Conservation (phyloP, 257 asterid species). For the Solanum etuberosum region DNA sequence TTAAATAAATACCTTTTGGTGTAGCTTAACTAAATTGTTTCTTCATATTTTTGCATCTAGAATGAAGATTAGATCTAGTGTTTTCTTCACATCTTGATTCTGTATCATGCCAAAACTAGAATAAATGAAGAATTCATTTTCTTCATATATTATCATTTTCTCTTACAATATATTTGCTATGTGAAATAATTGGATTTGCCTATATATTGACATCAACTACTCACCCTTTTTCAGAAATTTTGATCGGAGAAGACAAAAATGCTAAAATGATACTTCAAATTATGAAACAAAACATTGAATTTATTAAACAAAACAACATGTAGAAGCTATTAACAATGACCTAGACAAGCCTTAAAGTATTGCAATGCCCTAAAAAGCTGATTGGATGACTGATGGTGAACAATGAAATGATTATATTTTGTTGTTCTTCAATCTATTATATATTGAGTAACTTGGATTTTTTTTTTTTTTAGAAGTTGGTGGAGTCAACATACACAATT, state of each 20-base stretch:
- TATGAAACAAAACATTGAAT: too few species aligned
- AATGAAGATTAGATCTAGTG: neutral
- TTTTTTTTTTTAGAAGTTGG: neutral
- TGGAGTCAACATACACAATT: neutral
- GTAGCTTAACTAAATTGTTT: neutral
- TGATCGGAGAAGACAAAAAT: neutral
- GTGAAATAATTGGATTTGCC: neutral
- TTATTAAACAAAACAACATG: neutral
- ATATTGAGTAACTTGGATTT: neutral
- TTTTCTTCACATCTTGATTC: neutral
- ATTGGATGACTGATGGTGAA: neutral
- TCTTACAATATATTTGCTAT: neutral
- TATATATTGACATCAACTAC: neutral
- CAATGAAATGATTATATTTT: neutral
- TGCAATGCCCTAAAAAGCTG: neutral
- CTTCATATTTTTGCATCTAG: neutral
- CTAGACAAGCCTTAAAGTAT: neutral
- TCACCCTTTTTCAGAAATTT: neutral
- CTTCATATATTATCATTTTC: neutral
- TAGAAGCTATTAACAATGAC: neutral
- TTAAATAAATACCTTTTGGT: neutral
- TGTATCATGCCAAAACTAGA: neutral
- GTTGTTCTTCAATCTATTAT: neutral
- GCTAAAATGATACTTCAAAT: too few species aligned
- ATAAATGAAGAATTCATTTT: neutral